Conservation (phyloP, 73 alveolate species). For the Paramecium caudatum region DNA sequence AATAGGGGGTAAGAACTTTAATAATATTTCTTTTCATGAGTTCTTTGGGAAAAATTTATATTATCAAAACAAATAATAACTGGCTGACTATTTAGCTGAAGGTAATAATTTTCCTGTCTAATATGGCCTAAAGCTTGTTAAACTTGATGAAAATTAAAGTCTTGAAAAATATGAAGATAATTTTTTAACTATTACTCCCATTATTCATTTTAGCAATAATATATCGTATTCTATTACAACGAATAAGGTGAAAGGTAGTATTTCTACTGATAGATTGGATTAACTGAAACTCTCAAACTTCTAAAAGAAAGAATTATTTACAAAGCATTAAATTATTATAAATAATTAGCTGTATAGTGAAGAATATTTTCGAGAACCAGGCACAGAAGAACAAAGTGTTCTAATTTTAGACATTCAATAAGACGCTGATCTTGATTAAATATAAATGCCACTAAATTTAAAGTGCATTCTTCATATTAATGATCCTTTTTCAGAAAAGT, state of each 20-base stretch:
- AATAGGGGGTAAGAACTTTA: neutral
- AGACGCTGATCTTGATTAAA: neutral
- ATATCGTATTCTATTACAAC: neutral
- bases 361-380: slow-evolving; percentile 6
- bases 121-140: neutral
- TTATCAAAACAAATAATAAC: neutral
- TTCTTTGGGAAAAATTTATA: neutral
- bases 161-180: neutral
- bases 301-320: slow-evolving; percentile 15
- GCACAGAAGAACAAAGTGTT: neutral
- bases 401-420: neutral
- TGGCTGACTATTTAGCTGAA: too few relatives aligned
- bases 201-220: neutral
- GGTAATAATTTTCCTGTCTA: too few relatives aligned
- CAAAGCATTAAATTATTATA: neutral
- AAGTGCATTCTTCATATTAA: neutral
- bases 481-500: neutral
- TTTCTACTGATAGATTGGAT: neutral
- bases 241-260: neutral
- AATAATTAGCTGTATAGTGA: neutral
- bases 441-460: neutral
- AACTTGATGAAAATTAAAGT: neutral
- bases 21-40: neutral
- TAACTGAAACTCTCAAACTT: neutral
- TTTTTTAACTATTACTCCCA: neutral